A percentile compares a stretch with the other conserved stretches of the same genome.
Conservation (phyloP, 805 yeast species). For the Nakazawaea laoshanensis region DNA sequence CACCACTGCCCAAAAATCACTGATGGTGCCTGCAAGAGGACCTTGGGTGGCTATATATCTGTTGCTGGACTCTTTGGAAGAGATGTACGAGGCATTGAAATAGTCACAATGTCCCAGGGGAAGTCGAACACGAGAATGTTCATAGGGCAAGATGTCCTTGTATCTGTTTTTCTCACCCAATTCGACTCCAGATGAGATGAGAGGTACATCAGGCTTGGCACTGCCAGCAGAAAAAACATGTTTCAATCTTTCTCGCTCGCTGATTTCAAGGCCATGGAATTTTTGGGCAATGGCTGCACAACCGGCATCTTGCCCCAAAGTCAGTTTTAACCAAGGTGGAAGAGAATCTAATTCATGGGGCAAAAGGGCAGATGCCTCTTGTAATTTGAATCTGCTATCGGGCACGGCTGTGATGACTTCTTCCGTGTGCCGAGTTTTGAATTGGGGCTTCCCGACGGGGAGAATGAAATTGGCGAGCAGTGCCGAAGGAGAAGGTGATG, state of each 20-base stretch:
- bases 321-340: slow-evolving; percentile 47
- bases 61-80: slow-evolving; percentile 26
- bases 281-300: slow-evolving; percentile 35
- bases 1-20: slow-evolving; percentile 81
- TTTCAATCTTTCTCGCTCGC: slow-evolving; percentile 62
- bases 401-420: slow-evolving; percentile 27
- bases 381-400: slow-evolving; percentile 19
- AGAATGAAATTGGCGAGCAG: too few relatives aligned
- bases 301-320: slow-evolving; percentile 26
- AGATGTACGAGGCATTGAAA: slow-evolving; percentile 79
- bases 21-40: slow-evolving; percentile 64
- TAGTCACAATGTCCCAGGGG: slow-evolving; percentile 35
- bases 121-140: slow-evolving; percentile 72
- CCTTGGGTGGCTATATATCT: slow-evolving; percentile 87
- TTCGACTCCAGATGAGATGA: slow-evolving; percentile 71
- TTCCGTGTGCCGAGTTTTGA: slow-evolving; percentile 45
- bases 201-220: slow-evolving; percentile 23
- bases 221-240: slow-evolving; percentile 24
- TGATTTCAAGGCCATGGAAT: slow-evolving; percentile 59
- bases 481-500: slow-evolving; percentile 29
- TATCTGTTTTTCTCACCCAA: slow-evolving; percentile 77
- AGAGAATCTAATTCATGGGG: slow-evolving; percentile 19
- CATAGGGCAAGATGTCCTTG: slow-evolving; percentile 82
- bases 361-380: slow-evolving; percentile 14
- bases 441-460: too few relatives aligned